Conservation (phyloP, 2,329 filamentous ascomycete species). For the Lasiodiplodia hormozganensis region DNA sequence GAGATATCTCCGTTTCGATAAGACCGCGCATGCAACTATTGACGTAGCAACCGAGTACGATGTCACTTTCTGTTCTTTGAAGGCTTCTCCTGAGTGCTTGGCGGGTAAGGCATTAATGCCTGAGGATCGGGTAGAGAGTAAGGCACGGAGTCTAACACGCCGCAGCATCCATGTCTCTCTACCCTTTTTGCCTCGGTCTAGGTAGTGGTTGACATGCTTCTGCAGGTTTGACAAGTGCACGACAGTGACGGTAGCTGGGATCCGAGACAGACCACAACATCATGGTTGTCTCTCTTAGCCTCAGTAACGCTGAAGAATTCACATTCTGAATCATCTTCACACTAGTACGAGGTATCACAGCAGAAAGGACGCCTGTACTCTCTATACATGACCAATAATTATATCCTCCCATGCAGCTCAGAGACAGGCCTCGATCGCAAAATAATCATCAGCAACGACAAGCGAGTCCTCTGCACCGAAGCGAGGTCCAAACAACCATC, state of each 20-base stretch:
- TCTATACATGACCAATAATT: not conserved
- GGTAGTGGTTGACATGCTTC: no score
- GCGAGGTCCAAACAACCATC: not conserved
- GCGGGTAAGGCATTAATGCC: constrained; percentile 42
- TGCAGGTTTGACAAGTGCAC: no score
- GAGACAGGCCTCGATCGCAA: not conserved
- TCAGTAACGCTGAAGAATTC: not conserved
- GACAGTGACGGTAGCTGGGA: no score
- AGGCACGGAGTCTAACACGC: not conserved
- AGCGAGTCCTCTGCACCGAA: not conserved
- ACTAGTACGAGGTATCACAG: not conserved
- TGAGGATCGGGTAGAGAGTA: not conserved
- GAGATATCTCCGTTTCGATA: constrained; percentile 6
- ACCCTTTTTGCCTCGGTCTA: no score
- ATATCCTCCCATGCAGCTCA: no score
- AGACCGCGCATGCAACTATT: not conserved
- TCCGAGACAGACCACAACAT: not conserved
- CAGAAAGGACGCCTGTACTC: not conserved
- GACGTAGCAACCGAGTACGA: constrained; percentile 1
- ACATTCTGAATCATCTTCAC: not conserved
- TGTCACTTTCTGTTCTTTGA: not conserved
- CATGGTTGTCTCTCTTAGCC: not conserved
- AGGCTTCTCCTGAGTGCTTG: constrained; percentile 36
- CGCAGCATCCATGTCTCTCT: no score
- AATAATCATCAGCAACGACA: not conserved